A percentile compares a stretch with the other conserved stretches of the same genome.
phyloP scores from a whole-genome alignment of 1,284 basidiomycete genomes.

The Leccinum laetum region DNA sequence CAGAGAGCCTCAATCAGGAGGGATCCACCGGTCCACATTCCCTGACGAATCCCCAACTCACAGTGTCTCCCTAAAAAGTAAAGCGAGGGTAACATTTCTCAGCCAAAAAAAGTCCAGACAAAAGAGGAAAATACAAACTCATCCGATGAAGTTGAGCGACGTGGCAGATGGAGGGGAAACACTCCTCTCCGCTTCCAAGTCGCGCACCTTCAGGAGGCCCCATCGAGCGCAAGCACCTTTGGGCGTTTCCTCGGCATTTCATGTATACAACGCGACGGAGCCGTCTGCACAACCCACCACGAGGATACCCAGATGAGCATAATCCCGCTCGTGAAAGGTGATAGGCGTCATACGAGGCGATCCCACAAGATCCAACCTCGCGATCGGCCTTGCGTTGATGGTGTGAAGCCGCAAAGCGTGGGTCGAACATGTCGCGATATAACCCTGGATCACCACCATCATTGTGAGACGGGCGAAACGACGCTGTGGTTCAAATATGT shows the following conservation, averaged over 20 bases:
- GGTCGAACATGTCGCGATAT: slow-evolving; percentile 79
- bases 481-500: neutral
- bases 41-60: slow-evolving; percentile 28
- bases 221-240: slow-evolving; percentile 62
- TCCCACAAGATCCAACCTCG: slow-evolving; percentile 57
- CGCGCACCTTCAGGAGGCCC: slow-evolving; percentile 68
- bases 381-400: slow-evolving; percentile 77
- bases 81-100: neutral
- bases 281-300: slow-evolving; percentile 71
- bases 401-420: slow-evolving; percentile 74
- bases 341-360: slow-evolving; percentile 60
- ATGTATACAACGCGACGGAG: slow-evolving; percentile 66
- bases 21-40: slow-evolving; percentile 23
- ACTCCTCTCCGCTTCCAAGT: slow-evolving; percentile 50
- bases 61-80: slow-evolving; percentile 20
- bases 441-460: slow-evolving; percentile 51
- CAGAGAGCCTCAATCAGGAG: slow-evolving; percentile 18
- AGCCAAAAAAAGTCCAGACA: neutral
- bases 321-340: slow-evolving; percentile 82
- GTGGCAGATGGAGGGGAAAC: slow-evolving; percentile 47
- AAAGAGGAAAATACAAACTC: slow-evolving; percentile 21
- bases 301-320: slow-evolving; percentile 65
- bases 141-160: slow-evolving; percentile 72
- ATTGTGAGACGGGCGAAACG: neutral
- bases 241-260: slow-evolving; percentile 70